These are phyloP conservation scores for Clathrospora elynae DNA, from an alignment of 2,329 filamentous ascomycete genomes.

Conservation along the genomic window DNA sequence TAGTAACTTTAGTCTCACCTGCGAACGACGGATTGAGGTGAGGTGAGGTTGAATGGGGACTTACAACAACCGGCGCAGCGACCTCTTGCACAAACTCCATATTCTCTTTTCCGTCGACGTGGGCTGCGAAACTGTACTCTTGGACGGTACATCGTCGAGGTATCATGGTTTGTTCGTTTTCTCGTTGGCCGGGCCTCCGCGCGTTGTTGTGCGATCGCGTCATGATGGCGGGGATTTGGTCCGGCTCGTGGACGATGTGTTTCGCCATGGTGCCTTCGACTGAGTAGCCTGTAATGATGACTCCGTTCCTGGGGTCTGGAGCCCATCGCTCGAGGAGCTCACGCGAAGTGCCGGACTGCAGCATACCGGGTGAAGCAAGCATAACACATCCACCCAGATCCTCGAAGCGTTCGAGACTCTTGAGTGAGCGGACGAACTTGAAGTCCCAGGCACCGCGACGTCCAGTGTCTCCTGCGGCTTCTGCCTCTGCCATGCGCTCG, in stretches of 20 bases:
- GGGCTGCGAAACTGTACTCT: conserved; percentile 93
- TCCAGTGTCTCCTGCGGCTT: conserved; percentile 74
- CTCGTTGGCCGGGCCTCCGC: conserved; percentile 66
- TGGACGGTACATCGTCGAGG: conserved; percentile 90
- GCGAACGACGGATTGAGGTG: no score
- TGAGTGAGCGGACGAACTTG: conserved; percentile 87
- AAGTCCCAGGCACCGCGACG: conserved; percentile 95
- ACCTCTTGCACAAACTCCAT: conserved; percentile 97
- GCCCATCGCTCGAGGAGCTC: conserved; percentile 95
- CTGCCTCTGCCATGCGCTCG: conserved; percentile 88
- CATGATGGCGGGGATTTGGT: conserved; percentile 94
- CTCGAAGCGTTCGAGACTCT: conserved; percentile 93
- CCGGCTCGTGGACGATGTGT: conserved; percentile 91
- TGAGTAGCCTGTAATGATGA: conserved; percentile 97
- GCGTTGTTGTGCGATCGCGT: conserved; percentile 57
- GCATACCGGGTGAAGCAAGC: conserved; percentile 96
- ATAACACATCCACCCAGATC: conserved; percentile 96
- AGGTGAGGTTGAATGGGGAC: conserved; percentile 50
- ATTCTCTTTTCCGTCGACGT: conserved; percentile 95
- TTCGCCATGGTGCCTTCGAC: conserved; percentile 99
- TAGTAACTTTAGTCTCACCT: conserved; percentile 4
- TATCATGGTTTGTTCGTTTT: conserved; percentile 88
- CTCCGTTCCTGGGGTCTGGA: conserved; percentile 94
- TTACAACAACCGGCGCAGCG: conserved; percentile 85
- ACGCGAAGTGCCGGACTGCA: conserved; percentile 93